These are phyloP conservation scores for Leccinum sublutescens DNA, from an alignment of 768 basidiomycete genomes.

Conservation along the genomic window DNA sequence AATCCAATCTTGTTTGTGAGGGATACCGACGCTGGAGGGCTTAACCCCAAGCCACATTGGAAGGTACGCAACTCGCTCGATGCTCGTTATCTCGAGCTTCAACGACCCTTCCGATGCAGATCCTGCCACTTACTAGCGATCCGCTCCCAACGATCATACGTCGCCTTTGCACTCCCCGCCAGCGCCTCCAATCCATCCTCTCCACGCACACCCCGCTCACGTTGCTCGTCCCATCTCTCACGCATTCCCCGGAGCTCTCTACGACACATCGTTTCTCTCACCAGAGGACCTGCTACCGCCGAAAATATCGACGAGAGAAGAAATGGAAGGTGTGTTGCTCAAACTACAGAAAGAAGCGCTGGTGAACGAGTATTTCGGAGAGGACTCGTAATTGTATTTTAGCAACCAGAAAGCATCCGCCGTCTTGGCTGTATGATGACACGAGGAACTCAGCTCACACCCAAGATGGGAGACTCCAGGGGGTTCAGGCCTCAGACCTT, in stretches of 20 bases:
- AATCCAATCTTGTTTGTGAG: conserved; percentile 12
- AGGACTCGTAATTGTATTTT: conserved; percentile 26
- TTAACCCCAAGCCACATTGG: conserved; percentile 13
- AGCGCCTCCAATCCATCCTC: conserved; percentile 66
- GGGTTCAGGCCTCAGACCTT: not conserved
- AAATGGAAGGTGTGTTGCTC: conserved; percentile 78
- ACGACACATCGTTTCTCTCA: conserved; percentile 61
- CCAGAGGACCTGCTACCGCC: conserved; percentile 73
- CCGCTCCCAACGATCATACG: not conserved
- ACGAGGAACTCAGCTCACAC: conserved; percentile 6
- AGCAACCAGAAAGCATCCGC: not conserved
- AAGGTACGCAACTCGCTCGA: conserved; percentile 16
- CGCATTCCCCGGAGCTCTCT: conserved; percentile 14
- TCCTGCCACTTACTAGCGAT: not conserved
- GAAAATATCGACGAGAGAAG: conserved; percentile 67
- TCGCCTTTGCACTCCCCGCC: conserved; percentile 13
- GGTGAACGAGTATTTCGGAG: conserved; percentile 77
- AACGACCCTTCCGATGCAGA: not conserved
- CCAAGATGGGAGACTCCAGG: conserved; percentile 18
- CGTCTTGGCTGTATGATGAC: not conserved
- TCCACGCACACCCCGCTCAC: conserved; percentile 49
- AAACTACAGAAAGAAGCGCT: conserved; percentile 77
- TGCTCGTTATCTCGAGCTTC: not conserved
- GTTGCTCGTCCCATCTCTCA: conserved; percentile 50
- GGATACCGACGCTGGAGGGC: not conserved